Conservation (phyloP, 768 basidiomycete genomes). For the Suillus tomentosus region DNA sequence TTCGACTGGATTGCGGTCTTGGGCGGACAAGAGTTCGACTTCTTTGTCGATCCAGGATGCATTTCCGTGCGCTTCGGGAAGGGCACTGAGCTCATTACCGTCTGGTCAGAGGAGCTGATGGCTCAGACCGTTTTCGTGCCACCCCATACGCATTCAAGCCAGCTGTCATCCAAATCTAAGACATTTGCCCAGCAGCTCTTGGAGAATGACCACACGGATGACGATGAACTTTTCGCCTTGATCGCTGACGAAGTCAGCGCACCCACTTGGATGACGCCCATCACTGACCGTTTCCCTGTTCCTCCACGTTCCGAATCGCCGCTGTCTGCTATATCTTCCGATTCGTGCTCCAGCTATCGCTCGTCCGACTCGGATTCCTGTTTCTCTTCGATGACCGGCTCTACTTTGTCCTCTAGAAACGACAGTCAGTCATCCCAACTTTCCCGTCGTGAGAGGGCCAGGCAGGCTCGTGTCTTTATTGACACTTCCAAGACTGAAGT, state of each 20-base stretch:
- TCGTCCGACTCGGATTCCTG: constrained; percentile 76
- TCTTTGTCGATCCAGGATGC: constrained; percentile 80
- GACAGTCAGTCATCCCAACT: constrained; percentile 51
- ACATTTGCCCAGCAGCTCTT: constrained; percentile 76
- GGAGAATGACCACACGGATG: constrained; percentile 70
- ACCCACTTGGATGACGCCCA: constrained; percentile 70
- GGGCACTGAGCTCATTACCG: constrained; percentile 50
- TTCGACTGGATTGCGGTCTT: constrained; percentile 76
- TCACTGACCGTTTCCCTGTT: constrained; percentile 58
- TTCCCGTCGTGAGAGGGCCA: constrained; percentile 69
- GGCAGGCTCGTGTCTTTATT: constrained; percentile 70
- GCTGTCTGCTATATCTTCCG: constrained; percentile 54
- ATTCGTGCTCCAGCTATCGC: constrained; percentile 54
- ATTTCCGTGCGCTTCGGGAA: constrained; percentile 65
- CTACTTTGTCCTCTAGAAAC: constrained; percentile 46
- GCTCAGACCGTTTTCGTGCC: constrained; percentile 24
- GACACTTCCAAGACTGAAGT: constrained; percentile 77
- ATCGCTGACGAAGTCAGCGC: constrained; percentile 71
- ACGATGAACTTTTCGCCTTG: constrained; percentile 72
- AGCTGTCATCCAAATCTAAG: constrained; percentile 38
- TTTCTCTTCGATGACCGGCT: constrained; percentile 65
- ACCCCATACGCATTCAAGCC: constrained; percentile 17
- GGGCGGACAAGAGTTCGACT: constrained; percentile 71
- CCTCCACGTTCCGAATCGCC: constrained; percentile 57
- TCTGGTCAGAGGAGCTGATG: constrained; percentile 66